Conservation (phyloP, 202 grass and related monocot species). For the Zoysia matrella region DNA sequence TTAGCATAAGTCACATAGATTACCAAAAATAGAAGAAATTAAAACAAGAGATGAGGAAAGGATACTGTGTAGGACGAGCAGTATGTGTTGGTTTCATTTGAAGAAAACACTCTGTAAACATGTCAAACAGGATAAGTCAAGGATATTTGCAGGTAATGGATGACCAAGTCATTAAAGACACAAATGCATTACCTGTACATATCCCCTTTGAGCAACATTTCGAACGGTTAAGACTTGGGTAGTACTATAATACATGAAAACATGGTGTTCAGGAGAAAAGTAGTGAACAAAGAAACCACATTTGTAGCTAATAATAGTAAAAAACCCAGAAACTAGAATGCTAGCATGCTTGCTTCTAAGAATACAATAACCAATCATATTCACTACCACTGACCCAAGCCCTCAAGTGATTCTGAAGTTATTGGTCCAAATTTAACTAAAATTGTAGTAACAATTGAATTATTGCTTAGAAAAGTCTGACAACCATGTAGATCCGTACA, state of each 20-base stretch:
- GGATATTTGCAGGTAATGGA: constrained; percentile 17
- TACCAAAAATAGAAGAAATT: constrained; percentile 33
- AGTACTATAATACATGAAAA: constrained; percentile 70
- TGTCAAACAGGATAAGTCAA: constrained; percentile 34
- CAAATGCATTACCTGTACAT: not conserved
- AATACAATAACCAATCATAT: constrained; percentile 12
- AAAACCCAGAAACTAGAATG: constrained; percentile 13
- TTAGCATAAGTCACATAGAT: constrained; percentile 23
- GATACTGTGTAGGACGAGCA: constrained; percentile 98
- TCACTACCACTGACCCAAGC: constrained; percentile 1
- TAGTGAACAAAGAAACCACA: not conserved
- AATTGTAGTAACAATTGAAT: not conserved
- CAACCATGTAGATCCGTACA: not conserved
- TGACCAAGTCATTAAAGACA: not conserved
- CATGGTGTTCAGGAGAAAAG: constrained; percentile 21
- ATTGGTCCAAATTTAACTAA: constrained; percentile 22
- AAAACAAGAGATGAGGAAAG: constrained; percentile 51
- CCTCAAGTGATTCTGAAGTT: constrained; percentile 5
- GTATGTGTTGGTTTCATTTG: constrained; percentile 93
- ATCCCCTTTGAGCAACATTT: constrained; percentile 6
- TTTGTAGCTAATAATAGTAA: constrained; percentile 9
- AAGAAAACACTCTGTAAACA: constrained; percentile 94
- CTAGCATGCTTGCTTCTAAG: constrained; percentile 20
- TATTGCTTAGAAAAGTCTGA: not conserved
- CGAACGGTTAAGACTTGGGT: constrained; percentile 98